These are phyloP conservation scores for Amanita muscaria DNA, from an alignment of 768 basidiomycete genomes.

Conservation along the genomic window DNA sequence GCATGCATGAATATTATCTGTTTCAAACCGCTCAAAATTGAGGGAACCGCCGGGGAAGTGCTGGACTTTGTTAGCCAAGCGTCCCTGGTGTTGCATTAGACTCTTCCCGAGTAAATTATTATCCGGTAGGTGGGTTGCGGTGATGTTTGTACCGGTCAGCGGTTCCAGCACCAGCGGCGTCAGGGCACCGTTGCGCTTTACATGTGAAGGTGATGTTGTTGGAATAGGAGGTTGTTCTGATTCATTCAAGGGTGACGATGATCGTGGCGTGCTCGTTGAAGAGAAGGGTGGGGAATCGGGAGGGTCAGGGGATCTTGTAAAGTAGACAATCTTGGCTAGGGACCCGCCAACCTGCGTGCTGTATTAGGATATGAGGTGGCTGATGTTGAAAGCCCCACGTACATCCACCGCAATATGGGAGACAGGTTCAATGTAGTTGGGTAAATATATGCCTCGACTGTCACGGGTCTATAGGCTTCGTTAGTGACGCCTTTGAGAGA, in stretches of 20 bases:
- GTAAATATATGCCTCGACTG: conserved; percentile 93
- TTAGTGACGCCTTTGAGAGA: conserved; percentile 9
- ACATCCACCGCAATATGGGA: conserved; percentile 98
- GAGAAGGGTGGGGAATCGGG: conserved; percentile 45
- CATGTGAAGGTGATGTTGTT: conserved; percentile 24
- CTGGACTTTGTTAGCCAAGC: background rate
- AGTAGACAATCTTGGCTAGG: conserved; percentile 96
- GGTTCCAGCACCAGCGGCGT: conserved; percentile 72
- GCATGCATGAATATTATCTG: conserved; percentile 75
- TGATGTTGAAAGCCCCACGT: conserved; percentile 26
- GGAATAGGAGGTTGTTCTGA: conserved; percentile 21
- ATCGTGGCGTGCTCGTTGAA: conserved; percentile 30
- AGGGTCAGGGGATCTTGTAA: conserved; percentile 86
- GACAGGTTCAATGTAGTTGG: conserved; percentile 94
- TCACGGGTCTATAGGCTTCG: conserved; percentile 62
- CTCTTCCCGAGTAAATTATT: conserved; percentile 45
- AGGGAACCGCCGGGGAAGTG: conserved; percentile 95
- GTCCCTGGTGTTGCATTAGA: conserved; percentile 57
- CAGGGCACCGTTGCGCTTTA: conserved; percentile 60
- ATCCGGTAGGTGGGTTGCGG: conserved; percentile 29
- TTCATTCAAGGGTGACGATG: conserved; percentile 32
- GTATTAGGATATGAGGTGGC: conserved; percentile 12
- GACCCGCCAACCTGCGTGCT: conserved; percentile 82
- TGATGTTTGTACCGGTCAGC: conserved; percentile 23
- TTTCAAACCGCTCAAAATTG: conserved; percentile 97